Evolutionary conservation across 345 rosid genomes (phyloP), one percentile per base, ranked within the genome.

Genomic region (Hibiscus trionum): DNA sequence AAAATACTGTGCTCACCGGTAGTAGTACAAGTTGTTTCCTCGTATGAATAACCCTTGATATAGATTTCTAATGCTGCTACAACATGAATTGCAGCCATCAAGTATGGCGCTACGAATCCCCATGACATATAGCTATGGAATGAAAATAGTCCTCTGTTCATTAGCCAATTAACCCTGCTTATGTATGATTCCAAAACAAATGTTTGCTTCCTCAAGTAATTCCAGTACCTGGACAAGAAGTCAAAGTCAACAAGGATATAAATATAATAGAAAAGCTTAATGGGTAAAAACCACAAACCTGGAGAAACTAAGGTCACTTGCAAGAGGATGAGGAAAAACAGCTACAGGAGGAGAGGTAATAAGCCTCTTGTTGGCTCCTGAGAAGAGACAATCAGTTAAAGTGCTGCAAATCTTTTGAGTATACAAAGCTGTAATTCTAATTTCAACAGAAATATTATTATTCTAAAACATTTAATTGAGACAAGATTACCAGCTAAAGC

Each of bases 301-400:
- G 71, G 91, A 89, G 74, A 95, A 93, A 80, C 84, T 92, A 61
- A 95, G 93, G 86, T 95, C 99, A 73, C 93, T 95, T 56, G 89
- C 86, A 60, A 95, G 94, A 46, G 98, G 99, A 78, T 95, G 99
- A 71, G 99, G 99, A 66, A 95, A 95, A 71, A 95, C 96, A 70
- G 98, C 99, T 65, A 93, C 97, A 7, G 99, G 98, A 64, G 99
- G 99, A 44, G 99, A 95, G 77, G 98, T 85, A 75, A 95, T 95
- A 76, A 95, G 98, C 80, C 80, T 88, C 85, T 95, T 95, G 79
- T 89, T 89, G 80, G 93, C 98, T 77, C 98, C 98, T 95, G 79
- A 33, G 68, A 72, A 66, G 72, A 69, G 49, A 76, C 17, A 55
- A 42, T 56, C 56, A 57, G 70, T 50, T 66, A 14, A 39, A 69